These are phyloP conservation scores for Epichloe bromicola DNA, from an alignment of 2,329 filamentous ascomycete species.

Conservation along the genomic window DNA sequence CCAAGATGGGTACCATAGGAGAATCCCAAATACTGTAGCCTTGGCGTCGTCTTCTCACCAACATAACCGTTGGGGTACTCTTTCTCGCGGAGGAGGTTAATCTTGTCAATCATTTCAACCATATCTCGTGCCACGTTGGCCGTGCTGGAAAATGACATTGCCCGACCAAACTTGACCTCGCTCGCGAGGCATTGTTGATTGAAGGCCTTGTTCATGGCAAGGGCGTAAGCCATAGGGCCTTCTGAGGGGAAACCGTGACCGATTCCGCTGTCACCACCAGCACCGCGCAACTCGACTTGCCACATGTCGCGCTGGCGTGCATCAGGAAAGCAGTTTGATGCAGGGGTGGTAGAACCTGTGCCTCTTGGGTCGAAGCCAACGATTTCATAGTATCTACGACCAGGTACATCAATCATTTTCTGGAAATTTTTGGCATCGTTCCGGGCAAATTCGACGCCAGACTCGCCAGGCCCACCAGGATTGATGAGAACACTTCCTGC, in stretches of 20 bases:
- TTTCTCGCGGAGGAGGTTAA: conserved; percentile 17
- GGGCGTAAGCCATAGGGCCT: conserved; percentile 8
- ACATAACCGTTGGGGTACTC: not conserved
- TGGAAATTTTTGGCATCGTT: not conserved
- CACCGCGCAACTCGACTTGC: conserved; percentile 17
- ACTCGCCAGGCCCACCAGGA: conserved; percentile 30
- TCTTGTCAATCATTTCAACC: conserved; percentile 26
- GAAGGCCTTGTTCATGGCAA: conserved; percentile 13
- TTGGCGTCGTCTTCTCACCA: not conserved
- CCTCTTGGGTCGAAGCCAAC: conserved; percentile 31
- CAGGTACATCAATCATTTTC: conserved; percentile 12
- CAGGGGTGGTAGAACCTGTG: conserved; percentile 22
- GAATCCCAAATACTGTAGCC: conserved; percentile 34
- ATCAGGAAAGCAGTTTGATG: conserved; percentile 22
- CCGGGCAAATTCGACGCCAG: conserved; percentile 19
- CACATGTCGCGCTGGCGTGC: conserved; percentile 15
- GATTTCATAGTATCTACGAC: conserved; percentile 24
- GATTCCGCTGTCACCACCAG: conserved; percentile 12
- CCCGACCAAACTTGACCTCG: conserved; percentile 4
- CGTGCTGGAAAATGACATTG: conserved; percentile 22
- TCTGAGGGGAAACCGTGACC: not conserved
- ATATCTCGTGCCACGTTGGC: conserved; percentile 28
- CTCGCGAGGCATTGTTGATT: conserved; percentile 15
- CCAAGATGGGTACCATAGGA: conserved; percentile 27
- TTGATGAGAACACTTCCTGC: conserved; percentile 29